A percentile compares a stretch with the other conserved stretches of the same genome.
Conservation (phyloP, 169 alveolate genomes). For the Cystoisospora suis region DNA sequence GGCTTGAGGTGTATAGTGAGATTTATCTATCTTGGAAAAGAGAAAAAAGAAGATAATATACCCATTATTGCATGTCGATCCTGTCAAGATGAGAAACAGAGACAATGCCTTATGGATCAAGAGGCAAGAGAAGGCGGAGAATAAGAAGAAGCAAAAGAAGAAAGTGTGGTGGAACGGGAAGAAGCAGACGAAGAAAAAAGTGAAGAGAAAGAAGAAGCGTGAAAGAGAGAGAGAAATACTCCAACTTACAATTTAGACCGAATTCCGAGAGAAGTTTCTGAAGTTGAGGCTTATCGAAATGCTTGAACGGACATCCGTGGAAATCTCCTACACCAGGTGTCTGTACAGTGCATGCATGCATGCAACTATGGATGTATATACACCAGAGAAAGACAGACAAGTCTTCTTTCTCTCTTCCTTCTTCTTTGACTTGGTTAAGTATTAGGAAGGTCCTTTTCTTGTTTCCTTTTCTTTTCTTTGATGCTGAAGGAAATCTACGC, state of each 20-base stretch:
- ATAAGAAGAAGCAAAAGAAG: neutral
- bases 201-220: neutral
- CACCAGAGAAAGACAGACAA: neutral
- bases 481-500: too few relatives aligned
- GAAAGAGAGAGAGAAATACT: neutral
- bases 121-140: neutral
- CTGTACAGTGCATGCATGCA: slow-evolving; percentile 22
- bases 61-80: too few relatives aligned
- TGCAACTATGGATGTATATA: neutral
- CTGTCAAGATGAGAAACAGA: too few relatives aligned
- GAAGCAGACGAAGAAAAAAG: neutral
- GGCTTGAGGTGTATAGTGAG: too few relatives aligned
- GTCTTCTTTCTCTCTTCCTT: neutral
- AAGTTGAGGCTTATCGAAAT: slow-evolving; percentile 66
- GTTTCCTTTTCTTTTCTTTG: too few relatives aligned
- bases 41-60: too few relatives aligned
- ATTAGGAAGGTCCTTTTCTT: too few relatives aligned
- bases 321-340: slow-evolving; percentile 86
- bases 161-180: neutral
- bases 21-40: too few relatives aligned
- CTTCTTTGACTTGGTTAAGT: too few relatives aligned
- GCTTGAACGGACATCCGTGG: slow-evolving; percentile 96
- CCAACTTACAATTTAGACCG: slow-evolving; percentile 48
- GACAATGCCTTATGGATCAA: too few relatives aligned
- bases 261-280: slow-evolving; percentile 62